Percentiles rank a stretch among this genome's conserved stretches.
phyloP scores from a whole-genome alignment of 495 filamentous ascomycete species.

The Neurospora sp. region DNA sequence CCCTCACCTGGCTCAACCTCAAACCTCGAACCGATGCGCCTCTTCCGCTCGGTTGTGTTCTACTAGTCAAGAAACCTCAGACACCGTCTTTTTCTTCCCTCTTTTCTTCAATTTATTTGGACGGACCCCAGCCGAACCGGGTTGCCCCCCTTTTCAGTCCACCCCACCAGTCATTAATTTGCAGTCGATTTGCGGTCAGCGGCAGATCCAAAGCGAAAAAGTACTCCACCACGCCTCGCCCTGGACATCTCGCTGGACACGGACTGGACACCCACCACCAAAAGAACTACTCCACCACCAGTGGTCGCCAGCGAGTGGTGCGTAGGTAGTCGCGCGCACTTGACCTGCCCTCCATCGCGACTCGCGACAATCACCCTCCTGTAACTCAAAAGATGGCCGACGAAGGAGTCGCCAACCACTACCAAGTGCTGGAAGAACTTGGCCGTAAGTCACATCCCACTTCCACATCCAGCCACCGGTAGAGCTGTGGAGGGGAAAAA shows the following conservation, averaged over 20 bases:
- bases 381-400: conserved; percentile 36
- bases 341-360: neutral
- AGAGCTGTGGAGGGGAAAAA: neutral
- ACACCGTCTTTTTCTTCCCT: neutral
- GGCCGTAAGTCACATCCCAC: conserved; percentile 55
- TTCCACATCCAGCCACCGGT: neutral
- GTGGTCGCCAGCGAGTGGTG: neutral
- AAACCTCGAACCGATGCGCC: neutral
- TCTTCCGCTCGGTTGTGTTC: neutral
- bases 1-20: neutral
- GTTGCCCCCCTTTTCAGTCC: neutral
- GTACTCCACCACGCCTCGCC: neutral
- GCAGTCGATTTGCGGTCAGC: neutral
- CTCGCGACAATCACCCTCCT: neutral
- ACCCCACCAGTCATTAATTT: neutral
- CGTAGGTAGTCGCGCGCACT: neutral
- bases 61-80: neutral
- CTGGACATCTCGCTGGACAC: neutral
- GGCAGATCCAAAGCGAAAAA: neutral
- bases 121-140: neutral
- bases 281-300: neutral
- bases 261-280: neutral
- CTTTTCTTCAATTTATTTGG: neutral
- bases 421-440: conserved; percentile 85
- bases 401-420: conserved; percentile 64